Base-by-base conservation (phyloP, 192 early-diverging fungal species). In the Rhizoclosmatium sp. region DNA sequence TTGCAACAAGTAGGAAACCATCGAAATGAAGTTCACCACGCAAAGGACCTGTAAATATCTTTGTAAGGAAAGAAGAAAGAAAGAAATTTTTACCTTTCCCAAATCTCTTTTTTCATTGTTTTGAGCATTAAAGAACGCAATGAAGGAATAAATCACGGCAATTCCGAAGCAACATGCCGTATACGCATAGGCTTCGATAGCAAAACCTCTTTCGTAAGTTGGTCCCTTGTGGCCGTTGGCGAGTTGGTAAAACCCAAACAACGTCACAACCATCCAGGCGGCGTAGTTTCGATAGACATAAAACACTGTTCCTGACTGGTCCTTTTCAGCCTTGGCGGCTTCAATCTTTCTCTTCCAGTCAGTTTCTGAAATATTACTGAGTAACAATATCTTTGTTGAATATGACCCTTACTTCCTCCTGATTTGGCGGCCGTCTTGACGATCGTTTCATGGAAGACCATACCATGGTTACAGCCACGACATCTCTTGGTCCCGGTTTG, bases 71-170 rank as follows among this genome's bases (percentile, higher is more conserved):
- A 54, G 51, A 16, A 16, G 16, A 54, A 16, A 12, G 51, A 62
- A 62, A 47, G 10, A 19, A 41, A 74, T 48, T 51, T 10, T 40
- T 31, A 76, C 75, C 64, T 76, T 65, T 64, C 75, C 75, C 9
- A 76, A n/a, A 14, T 76, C 47, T 66, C 49, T 10, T 47, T 81
- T 81, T 62, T 81, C 75, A 21, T 69, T 60, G 14, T 47, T 59
- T 41, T 59, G 54, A 19, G 80, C 73, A 54, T 67, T 71, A 3
- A 40, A n/a, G 44, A 40, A 70, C 39, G 74, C 80, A 41, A 81
- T 69, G 46, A 44, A 81, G 9, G 78, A 78, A 66, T 73, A 82
- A 46, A 71, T 51, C 23, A 71, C 72, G 19, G 70, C 81, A 45
- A 78, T 40, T 3, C 9, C 14, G 66, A 82, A 82, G 42, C 48